Conservation (phyloP, 352 stramenopile species). For the Globisporangium paddicum region DNA sequence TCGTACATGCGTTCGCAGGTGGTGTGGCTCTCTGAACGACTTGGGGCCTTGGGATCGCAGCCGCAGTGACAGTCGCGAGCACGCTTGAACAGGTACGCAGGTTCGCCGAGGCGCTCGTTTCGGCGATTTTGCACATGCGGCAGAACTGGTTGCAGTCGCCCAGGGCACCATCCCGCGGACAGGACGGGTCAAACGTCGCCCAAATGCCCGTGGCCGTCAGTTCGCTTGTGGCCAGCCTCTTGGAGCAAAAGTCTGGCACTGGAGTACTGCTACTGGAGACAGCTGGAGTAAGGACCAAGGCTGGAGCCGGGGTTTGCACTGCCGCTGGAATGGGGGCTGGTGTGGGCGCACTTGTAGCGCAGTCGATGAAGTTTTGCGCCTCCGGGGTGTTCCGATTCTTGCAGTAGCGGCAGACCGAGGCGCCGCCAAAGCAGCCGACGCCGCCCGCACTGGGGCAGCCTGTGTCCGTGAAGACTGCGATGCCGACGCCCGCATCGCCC, state of each 20-base stretch:
- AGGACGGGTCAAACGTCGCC: conserved; percentile 9
- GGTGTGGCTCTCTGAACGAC: not conserved
- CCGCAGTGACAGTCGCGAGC: not conserved
- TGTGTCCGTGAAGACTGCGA: conserved; percentile 7
- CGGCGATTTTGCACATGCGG: conserved; percentile 11
- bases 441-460: not conserved
- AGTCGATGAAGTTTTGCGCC: conserved; percentile 15
- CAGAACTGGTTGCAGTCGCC: conserved; percentile 11
- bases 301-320: not conserved
- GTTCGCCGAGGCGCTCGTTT: conserved; percentile 2
- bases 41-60: not conserved
- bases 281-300: not conserved
- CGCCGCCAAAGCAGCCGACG: conserved; percentile 6
- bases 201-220: not conserved
- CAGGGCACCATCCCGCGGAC: not conserved
- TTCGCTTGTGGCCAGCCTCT: not conserved
- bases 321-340: not conserved
- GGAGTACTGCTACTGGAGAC: not conserved
- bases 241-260: conserved; percentile 2
- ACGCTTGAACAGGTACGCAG: not conserved
- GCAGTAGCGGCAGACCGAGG: conserved; percentile 15
- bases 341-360: not conserved
- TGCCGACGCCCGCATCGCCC: conserved; percentile 9
- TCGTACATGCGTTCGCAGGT: not conserved
- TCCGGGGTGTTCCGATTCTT: conserved; percentile 11